A percentile compares a stretch with the other conserved stretches of the same genome.
These are phyloP conservation scores for Lathyrus aphaca DNA, from an alignment of 306 rosid genomes.

Conservation along the genomic window DNA sequence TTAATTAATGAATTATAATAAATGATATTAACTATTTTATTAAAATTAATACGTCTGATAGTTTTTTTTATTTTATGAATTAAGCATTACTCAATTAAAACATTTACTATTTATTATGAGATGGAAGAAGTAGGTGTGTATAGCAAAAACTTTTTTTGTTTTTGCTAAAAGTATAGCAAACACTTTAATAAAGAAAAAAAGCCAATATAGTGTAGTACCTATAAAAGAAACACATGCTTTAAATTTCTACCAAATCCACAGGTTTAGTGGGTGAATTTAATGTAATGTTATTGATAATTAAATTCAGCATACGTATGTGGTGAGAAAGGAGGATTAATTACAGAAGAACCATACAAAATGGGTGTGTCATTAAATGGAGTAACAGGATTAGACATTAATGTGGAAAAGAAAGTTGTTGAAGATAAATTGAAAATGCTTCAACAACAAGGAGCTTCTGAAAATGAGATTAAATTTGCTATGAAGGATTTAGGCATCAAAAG, in stretches of 20 bases:
- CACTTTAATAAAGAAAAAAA: not conserved
- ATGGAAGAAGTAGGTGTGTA: no score
- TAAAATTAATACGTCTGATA: no score
- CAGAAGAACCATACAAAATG: constrained; percentile 55
- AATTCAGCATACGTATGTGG: constrained; percentile 72
- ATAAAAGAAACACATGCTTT: not conserved
- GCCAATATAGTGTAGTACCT: not conserved
- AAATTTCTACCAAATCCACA: not conserved
- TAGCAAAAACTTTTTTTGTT: no score
- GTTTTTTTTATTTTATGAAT: no score
- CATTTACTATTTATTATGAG: no score
- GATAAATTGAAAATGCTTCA: constrained; percentile 49
- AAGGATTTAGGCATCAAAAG: constrained; percentile 71
- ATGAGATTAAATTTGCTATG: constrained; percentile 53
- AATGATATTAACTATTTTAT: no score
- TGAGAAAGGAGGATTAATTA: constrained; percentile 60
- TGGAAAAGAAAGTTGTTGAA: constrained; percentile 48
- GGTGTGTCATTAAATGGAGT: constrained; percentile 70
- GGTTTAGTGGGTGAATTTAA: not conserved
- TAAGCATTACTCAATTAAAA: no score
- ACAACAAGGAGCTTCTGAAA: constrained; percentile 45
- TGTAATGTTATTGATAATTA: not conserved
- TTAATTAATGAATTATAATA: no score
- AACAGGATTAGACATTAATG: constrained; percentile 56
- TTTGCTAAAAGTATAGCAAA: no score